These are phyloP conservation scores for Bacterosira constricta DNA, from an alignment of 108 stramenopile genomes.

Conservation along the genomic window DNA sequence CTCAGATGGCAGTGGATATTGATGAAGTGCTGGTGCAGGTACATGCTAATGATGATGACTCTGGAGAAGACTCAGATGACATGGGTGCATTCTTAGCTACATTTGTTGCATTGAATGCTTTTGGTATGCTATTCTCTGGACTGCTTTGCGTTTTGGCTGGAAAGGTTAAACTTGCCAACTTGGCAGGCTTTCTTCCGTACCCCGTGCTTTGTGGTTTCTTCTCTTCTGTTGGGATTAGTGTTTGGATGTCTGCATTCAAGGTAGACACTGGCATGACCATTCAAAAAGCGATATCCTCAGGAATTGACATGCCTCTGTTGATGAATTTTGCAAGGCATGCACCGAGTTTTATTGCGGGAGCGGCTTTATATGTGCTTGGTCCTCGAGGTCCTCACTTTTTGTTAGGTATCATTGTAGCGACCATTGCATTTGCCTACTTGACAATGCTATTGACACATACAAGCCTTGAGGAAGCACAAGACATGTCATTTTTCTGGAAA, in stretches of 20 bases:
- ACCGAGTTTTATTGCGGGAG: conserved; percentile 56
- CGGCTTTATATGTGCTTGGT: conserved; percentile 55
- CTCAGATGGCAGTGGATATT: conserved; percentile 57
- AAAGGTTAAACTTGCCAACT: conserved; percentile 65
- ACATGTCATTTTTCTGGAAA: conserved; percentile 64
- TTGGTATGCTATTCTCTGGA: conserved; percentile 58
- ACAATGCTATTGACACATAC: conserved; percentile 47
- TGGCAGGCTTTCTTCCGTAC: conserved; percentile 68
- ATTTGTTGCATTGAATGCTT: conserved; percentile 58
- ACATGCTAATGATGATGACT: not conserved
- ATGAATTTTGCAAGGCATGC: conserved; percentile 53
- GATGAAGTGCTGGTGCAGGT: conserved; percentile 49
- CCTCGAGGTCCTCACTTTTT: conserved; percentile 63
- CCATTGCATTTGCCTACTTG: conserved; percentile 49
- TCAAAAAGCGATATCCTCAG: conserved; percentile 41
- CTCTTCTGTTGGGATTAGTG: conserved; percentile 65
- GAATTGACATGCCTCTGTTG: conserved; percentile 25
- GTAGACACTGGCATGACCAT: conserved; percentile 54
- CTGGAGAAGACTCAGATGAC: conserved; percentile 34
- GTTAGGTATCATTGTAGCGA: conserved; percentile 43
- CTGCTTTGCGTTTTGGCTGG: conserved; percentile 54
- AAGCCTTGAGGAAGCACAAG: conserved; percentile 56
- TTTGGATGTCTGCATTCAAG: conserved; percentile 69
- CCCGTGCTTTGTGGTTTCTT: conserved; percentile 82
- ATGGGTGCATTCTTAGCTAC: conserved; percentile 55